These are phyloP conservation scores for Prunus persica DNA, from an alignment of 306 rosid species.

Conservation along the genomic window Prunus_persica_NCBIv2 NC_034014.1:7345001-7345500, in stretches of 20 bases:
- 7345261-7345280: constrained; percentile 20
- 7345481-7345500: constrained; percentile 87
- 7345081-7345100: constrained; percentile 44
- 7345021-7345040: constrained; percentile 16
- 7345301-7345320: constrained; percentile 36
- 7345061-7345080: constrained; percentile 34
- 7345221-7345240: constrained; percentile 22
- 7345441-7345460: constrained; percentile 96
- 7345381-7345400: constrained; percentile 80
- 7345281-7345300: constrained; percentile 39
- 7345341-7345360: constrained; percentile 64
- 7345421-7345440: constrained; percentile 90
- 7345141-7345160: constrained; percentile 34
- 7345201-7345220: constrained; percentile 14
- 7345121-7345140: constrained; percentile 29
- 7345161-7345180: constrained; percentile 30
- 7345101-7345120: constrained; percentile 50
- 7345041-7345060: constrained; percentile 28
- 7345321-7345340: constrained; percentile 39
- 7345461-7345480: constrained; percentile 83
- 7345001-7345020: constrained; percentile 39
- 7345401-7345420: constrained; percentile 59
- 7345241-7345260: constrained; percentile 27
- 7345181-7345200: constrained; percentile 15
- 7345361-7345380: constrained; percentile 81